Conservation (phyloP, 495 filamentous ascomycete species). For the Penicillium nucicola region DNA sequence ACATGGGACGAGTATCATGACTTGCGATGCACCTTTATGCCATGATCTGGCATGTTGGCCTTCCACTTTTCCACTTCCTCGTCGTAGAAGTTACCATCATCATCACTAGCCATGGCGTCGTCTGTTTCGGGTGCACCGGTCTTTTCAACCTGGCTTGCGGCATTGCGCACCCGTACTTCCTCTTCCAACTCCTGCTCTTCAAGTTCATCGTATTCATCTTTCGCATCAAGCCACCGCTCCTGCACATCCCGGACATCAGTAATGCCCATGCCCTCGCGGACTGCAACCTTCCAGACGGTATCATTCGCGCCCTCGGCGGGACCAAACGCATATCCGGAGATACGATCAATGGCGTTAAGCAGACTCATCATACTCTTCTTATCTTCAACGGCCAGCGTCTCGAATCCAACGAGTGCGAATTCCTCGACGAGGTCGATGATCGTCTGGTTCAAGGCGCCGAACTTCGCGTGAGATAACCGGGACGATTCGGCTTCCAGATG, state of each 20-base stretch:
- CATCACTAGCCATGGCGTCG: conserved; percentile 5
- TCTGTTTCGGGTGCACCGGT: conserved; percentile 3
- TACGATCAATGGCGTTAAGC: conserved; percentile 80
- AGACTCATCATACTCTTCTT: conserved; percentile 94
- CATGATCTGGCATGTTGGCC: conserved; percentile 37
- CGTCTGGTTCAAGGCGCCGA: conserved; percentile 76
- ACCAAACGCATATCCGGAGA: conserved; percentile 90
- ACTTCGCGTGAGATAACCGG: conserved; percentile 64
- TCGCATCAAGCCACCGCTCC: conserved; percentile 89
- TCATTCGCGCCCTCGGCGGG: conserved; percentile 90
- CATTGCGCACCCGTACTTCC: conserved; percentile 43
- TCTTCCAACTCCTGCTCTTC: conserved; percentile 72
- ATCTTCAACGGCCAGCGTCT: conserved; percentile 93
- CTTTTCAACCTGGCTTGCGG: conserved; percentile 16
- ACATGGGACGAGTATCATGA: conserved; percentile 13
- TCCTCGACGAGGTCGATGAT: conserved; percentile 83
- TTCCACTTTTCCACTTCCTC: conserved; percentile 34
- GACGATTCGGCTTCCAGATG: conserved; percentile 62
- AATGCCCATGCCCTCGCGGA: conserved; percentile 75
- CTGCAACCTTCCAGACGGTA: conserved; percentile 88
- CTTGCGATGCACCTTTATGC: conserved; percentile 46
- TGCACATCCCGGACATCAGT: conserved; percentile 87
- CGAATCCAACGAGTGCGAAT: conserved; percentile 85
- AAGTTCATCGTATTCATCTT: conserved; percentile 80
- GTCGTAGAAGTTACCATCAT: conserved; percentile 31